Conservation (phyloP, 164 flowering plant genomes). For the Vitis amurensis region DNA sequence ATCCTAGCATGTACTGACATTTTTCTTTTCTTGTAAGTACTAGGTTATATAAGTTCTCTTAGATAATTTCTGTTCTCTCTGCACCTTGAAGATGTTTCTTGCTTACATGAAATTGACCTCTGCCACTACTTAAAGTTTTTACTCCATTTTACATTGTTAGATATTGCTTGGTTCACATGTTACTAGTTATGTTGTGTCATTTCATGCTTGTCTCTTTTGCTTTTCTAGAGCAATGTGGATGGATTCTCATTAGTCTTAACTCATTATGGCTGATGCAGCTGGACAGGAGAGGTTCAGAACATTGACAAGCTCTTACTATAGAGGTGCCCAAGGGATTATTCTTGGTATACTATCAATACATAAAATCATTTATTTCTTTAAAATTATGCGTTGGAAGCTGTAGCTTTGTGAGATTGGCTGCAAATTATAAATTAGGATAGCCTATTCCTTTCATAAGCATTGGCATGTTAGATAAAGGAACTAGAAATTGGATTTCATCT, state of each 20-base stretch:
- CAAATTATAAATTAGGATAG: background rate
- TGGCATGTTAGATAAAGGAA: too few species aligned
- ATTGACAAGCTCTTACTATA: constrained; percentile 81
- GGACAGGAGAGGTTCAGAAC: constrained; percentile 97
- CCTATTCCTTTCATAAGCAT: too few species aligned
- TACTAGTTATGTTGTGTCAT: background rate
- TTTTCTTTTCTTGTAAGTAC: too few species aligned
- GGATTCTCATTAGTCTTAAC: background rate
- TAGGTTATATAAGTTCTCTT: too few species aligned
- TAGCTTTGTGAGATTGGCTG: background rate
- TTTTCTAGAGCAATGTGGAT: background rate
- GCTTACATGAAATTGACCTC: background rate
- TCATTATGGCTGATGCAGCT: constrained; percentile 57
- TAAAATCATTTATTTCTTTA: constrained; percentile 1
- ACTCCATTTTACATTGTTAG: too few species aligned
- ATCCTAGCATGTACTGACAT: too few species aligned
- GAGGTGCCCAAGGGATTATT: constrained; percentile 90
- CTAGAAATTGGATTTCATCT: too few species aligned
- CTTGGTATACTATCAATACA: constrained; percentile 56
- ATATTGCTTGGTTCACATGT: background rate
- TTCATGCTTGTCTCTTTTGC: background rate
- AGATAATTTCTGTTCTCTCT: too few species aligned
- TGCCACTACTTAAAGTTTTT: background rate
- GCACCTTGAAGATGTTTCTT: too few species aligned
- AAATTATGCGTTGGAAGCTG: background rate